Evolutionary conservation across 2,329 filamentous ascomycete species (phyloP), one percentile per base, ranked within the genome.

Genomic region (Diaporthe velutina): DNA sequence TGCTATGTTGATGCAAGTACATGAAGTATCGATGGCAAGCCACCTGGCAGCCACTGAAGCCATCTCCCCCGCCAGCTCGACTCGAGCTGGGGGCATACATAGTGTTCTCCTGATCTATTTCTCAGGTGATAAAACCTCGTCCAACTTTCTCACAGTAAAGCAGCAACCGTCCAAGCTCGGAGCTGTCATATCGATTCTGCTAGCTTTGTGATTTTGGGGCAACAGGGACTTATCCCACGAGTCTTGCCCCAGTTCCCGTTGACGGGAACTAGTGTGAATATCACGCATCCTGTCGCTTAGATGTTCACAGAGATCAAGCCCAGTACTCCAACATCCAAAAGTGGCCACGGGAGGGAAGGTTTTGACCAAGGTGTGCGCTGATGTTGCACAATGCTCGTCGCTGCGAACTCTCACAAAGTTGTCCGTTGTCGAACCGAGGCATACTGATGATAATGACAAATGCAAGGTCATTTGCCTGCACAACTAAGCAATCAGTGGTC

Each of bases 1-100:
- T 72, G 70, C 70, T 61, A 64, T 33, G 70, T 72, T 64, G 45
- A 61, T 40, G 48, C 70, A 54, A 58, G 25, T 72, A 72, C 70
- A 72, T 64, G 55, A 60, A 35, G 57, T 72, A 54, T 72, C 19
- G 57, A 42, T 35, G 57, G 35, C 45, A 50, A 54, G 45, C 67
- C 67, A 45, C 35, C 67, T 33, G 25, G 67, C 25, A 25, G 54
- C 52, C 28, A 25, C 42, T 38, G 57, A 64, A 54, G 28, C 58
- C 70, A 25, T 55, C 57, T 12, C 45, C 30, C 35, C 30, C 48
- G 52, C n/a, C 30, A 40, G 17, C 48, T 30, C 22, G 3, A 40
- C 33, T 54, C 50, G 10, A 54, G 64, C 42, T 64, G 64, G 45
- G 17, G n/a, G 45, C 30, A 38, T 54, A 40, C 48, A 68, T 7